Conservation (phyloP, 2,329 filamentous ascomycete genomes). For the Verticillium zaregamsianum region DNA sequence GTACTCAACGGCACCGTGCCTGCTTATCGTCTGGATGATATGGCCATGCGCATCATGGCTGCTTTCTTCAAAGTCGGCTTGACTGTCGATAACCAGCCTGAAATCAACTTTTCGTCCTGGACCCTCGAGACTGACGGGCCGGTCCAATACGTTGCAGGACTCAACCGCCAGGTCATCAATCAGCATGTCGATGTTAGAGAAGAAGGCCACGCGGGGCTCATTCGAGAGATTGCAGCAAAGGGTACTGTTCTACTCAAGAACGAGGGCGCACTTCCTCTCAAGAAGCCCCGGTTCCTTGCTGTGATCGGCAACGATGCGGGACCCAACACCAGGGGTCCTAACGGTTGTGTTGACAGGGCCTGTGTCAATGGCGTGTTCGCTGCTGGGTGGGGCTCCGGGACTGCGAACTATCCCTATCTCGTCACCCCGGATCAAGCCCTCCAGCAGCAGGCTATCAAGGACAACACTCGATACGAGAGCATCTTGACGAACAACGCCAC, state of each 20-base stretch:
- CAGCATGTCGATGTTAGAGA: conserved; percentile 74
- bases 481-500: conserved; percentile 62
- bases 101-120: conserved; percentile 88
- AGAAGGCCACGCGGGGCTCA: conserved; percentile 64
- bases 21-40: conserved; percentile 70
- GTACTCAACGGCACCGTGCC: conserved; percentile 74
- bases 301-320: conserved; percentile 83
- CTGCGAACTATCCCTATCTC: conserved; percentile 70
- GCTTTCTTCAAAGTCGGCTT: conserved; percentile 26
- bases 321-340: conserved; percentile 49
- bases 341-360: conserved; percentile 15
- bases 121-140: conserved; percentile 70
- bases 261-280: conserved; percentile 40
- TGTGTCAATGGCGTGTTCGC: conserved; percentile 73
- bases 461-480: conserved; percentile 50
- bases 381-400: conserved; percentile 78
- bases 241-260: conserved; percentile 92
- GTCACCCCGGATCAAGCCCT: conserved; percentile 70
- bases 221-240: conserved; percentile 72
- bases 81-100: conserved; percentile 38
- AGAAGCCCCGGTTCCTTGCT: conserved; percentile 68
- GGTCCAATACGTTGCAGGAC: conserved; percentile 56
- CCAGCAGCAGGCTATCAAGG: conserved; percentile 43
- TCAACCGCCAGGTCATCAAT: conserved; percentile 67
- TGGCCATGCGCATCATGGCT: conserved; percentile 48